Base-by-base conservation (phyloP, 1,139 yeast genomes). In the Ashbya aceris region DNA sequence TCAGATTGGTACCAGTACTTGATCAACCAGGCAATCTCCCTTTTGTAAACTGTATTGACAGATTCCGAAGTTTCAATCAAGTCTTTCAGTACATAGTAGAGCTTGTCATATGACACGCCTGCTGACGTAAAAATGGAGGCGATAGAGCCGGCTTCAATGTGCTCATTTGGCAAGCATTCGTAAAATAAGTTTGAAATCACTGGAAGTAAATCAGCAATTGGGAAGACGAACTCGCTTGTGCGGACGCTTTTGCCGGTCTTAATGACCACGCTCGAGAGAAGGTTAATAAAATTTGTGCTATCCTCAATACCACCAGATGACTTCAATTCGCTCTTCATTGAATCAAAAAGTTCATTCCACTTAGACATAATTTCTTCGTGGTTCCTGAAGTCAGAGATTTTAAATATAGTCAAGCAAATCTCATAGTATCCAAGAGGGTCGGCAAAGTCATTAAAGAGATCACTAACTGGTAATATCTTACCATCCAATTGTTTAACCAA, bases 371-470 rank as follows among this genome's bases (percentile, higher is more conserved):
- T 78, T 54, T 81, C 89, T 53, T 81, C 89, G 9, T 76, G 69
- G 54, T 81, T 79, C 59, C 83, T 75, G 56, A 79, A 78, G 57
- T 91, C 96, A 1, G 96, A 80, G 7, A 83, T 74, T 56, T 83
- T 83, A 68, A 84, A 86, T 20, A 87, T 79, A 36, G 77, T 66
- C 46, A 89, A 69, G 48, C 95, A 83, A 40, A 89, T 69, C 52
- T 85, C 95, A 60, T 80, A 80, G 59, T 89, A 91, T 4, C 91
- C 91, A 49, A 89, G 67, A 9, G 95, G 95, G 54, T 83, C 91
- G 10, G 95, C 86, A 62, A 74, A 91, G 46, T 77, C 80, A 63
- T 91, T 91, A 68, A 80, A 91, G 42, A 91, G 67, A 45, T 83
- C 94, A 54, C 84, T 81, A 23, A 87, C 76, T 4, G 81, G 73